Base-by-base conservation (phyloP, 495 filamentous ascomycete genomes). In the Usnea hakonensis region DNA sequence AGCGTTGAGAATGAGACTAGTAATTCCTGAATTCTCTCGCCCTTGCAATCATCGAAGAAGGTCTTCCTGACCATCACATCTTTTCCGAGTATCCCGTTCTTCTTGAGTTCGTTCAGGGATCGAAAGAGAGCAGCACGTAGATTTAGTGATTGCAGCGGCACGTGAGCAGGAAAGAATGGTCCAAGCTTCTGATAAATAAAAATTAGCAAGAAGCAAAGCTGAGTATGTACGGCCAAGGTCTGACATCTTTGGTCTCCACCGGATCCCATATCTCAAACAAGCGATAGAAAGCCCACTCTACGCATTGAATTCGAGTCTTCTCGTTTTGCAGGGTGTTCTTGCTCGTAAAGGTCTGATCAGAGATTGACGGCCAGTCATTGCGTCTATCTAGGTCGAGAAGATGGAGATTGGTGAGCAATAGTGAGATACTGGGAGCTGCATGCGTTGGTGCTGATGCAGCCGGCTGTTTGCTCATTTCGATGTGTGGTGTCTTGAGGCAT, bases 31-130 rank as follows among this genome's bases (percentile, higher is more conserved):
- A 90, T 80, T 64, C 89, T 82, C 62, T 90, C 89, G 36, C 89
- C 90, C 65, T 86, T 89, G 75, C 91, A 96, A 64, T 96, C 90
- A 71, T 96, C 91, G 60, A 96, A 76, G 89, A 95, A 93, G 0
- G 88, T 90, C 74, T 93, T 95, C 46, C 91, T 84, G 43, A 95
- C 74, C 6, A 90, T 83, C 0, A 81, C 80, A 70, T 95, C 90
- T 55, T 87, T 81, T 13, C 89, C 88, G 23, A 95, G 76, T 2
- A 89, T 79, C 13, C 90, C 90, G 80, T 85, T 89, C 74, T 91
- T 95, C 79, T 95, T 95, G 55, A 89, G 77, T 36, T 91, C 86
- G 61, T 88, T 86, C 41, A 96, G 78, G 53, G 79, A 80, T 65
- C 89, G 80, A 65, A 90, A 90, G n/a, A 95, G 76, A 28, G 90